These are phyloP conservation scores for Sicyos baderoa DNA, from an alignment of 306 rosid genomes.

Conservation along the genomic window DNA sequence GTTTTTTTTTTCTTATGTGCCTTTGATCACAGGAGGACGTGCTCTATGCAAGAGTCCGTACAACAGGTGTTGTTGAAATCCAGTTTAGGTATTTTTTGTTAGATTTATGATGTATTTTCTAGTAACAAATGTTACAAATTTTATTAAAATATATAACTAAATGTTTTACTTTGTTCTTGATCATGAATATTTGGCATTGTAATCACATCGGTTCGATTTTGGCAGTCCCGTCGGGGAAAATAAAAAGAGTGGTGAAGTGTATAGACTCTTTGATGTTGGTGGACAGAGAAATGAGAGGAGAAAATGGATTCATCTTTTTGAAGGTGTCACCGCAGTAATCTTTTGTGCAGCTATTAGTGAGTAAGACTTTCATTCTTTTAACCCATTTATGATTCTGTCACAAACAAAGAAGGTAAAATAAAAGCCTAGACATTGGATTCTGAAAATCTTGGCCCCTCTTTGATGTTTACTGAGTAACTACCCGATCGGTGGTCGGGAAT, in stretches of 20 bases:
- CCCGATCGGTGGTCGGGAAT: not conserved
- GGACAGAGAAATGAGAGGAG: conserved; percentile 99
- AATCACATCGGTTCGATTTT: conserved; percentile 28
- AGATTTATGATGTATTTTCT: not conserved
- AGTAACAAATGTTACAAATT: not conserved
- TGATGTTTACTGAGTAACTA: not conserved
- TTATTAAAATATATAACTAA: not conserved
- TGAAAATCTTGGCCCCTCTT: not conserved
- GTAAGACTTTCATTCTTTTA: conserved; percentile 42
- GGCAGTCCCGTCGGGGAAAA: conserved; percentile 97
- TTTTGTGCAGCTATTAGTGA: conserved; percentile 98
- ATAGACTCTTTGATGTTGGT: conserved; percentile 93
- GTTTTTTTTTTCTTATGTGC: conserved; percentile 10
- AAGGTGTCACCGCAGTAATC: conserved; percentile 96
- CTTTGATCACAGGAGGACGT: conserved; percentile 76
- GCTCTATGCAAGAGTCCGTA: conserved; percentile 87
- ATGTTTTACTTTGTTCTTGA: not conserved
- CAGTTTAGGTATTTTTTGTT: conserved; percentile 69
- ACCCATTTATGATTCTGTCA: conserved; percentile 11
- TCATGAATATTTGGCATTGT: not conserved
- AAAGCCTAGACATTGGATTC: conserved; percentile 7
- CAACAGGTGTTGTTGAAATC: conserved; percentile 97
- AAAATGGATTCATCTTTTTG: conserved; percentile 99
- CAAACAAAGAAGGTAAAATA: conserved; percentile 12
- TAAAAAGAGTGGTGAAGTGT: conserved; percentile 94